Evolutionary conservation across 2,329 filamentous ascomycete genomes (phyloP), one percentile per base, ranked within the genome.

Genomic region (Thielaviopsis populi): DNA sequence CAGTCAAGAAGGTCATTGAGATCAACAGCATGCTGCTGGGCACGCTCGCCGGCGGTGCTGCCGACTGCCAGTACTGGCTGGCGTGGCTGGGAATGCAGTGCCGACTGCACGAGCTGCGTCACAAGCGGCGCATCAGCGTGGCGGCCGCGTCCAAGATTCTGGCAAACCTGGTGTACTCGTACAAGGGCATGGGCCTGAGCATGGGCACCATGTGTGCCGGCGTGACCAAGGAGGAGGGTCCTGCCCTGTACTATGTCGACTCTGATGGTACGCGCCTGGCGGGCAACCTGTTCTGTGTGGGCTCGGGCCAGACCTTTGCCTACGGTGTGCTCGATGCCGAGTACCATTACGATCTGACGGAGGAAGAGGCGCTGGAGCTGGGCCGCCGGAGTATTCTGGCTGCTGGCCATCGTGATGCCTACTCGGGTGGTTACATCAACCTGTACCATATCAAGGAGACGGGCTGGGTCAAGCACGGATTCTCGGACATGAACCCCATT

Each of bases 201-300:
- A 99, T 99, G 94, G 94, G 94, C 70, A 99, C 94, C 72, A 99
- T 99, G 94, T 96, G 94, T 76, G 92, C 94, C 42, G 94, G 94
- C 72, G 94, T 99, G 69, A 94, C 94, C 68, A 87, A 89, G 69
- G 87, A 92, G 77, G 92, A 97, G 80, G 94, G 94, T 11, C 94
- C 94, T 30, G 94, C 94, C 48, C 87, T 99, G 67, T 99, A 99
- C 83, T 99, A 99, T 78, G 95, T 99, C 76, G 94, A 99, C 54
- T 91, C 87, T 68, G 94, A 99, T 77, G 94, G 94, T 73, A 97
- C 94, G 24, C 83, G 94, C 63, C 82, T 99, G 66, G 79, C 89
- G 22, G 94, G 94, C 59, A 96, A 99, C 79, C 81, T 99, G 67
- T 99, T 99, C 81, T 99, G 94, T 75, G 94, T 99, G 67, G 94